A percentile compares a stretch with the other conserved stretches of the same genome.
Evolutionary conservation across 345 rosid species (phyloP).

Genomic region (Linum lewisii): DNA sequence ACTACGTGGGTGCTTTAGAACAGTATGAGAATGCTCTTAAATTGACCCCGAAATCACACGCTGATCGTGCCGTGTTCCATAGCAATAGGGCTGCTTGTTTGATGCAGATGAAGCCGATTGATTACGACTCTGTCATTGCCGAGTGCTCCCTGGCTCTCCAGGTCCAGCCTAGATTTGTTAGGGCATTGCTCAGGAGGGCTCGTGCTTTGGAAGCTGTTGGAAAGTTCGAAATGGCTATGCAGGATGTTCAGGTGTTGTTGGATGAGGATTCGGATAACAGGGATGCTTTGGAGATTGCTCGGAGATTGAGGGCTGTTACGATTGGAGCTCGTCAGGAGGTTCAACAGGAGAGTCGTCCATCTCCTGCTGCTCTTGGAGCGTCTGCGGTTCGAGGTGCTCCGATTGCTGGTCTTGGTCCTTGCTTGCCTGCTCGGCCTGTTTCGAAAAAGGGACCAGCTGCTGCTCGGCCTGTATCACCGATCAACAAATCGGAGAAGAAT

Average conservation of each 20-base stretch:
- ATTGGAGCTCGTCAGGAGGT: constrained; percentile 62
- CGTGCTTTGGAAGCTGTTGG: constrained; percentile 75
- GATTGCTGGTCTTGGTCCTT: constrained; percentile 76
- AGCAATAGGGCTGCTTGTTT: constrained; percentile 92
- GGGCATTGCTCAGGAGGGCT: constrained; percentile 88
- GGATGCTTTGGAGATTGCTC: constrained; percentile 68
- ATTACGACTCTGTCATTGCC: constrained; percentile 67
- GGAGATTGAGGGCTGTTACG: constrained; percentile 53
- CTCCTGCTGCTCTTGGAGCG: constrained; percentile 96
- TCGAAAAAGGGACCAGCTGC: constrained; percentile 50
- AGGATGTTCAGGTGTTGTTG: constrained; percentile 66
- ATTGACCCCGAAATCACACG: constrained; percentile 67
- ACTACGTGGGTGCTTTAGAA: constrained; percentile 74
- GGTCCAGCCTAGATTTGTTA: constrained; percentile 66
- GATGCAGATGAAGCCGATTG: constrained; percentile 97
- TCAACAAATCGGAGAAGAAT: constrained; percentile 42
- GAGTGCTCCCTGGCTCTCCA: constrained; percentile 84
- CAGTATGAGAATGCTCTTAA: constrained; percentile 63
- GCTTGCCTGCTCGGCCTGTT: constrained; percentile 69
- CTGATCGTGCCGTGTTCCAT: constrained; percentile 83
- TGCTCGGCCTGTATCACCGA: constrained; percentile 21
- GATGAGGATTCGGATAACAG: constrained; percentile 61
- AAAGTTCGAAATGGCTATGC: constrained; percentile 71
- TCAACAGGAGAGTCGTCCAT: constrained; percentile 88
- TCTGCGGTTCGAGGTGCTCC: constrained; percentile 96